Percentiles rank a stretch among this genome's conserved stretches.
These are phyloP conservation scores for Yamadazyma atmosphaerica DNA, from an alignment of 1,139 yeast species.

Conservation along the genomic window DNA sequence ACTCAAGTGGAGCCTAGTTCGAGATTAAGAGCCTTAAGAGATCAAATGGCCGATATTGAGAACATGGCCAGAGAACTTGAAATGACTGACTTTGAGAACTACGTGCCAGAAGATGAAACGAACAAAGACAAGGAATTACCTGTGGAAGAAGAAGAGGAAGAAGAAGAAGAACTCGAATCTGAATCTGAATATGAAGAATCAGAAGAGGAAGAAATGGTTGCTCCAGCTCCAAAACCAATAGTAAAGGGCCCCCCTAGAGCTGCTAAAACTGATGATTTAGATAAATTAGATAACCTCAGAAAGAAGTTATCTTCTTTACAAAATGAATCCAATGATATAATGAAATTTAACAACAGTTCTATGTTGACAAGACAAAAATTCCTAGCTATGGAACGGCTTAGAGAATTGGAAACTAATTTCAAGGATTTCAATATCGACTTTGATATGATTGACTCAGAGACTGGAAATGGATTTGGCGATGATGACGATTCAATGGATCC, in stretches of 20 bases:
- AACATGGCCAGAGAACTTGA: conserved; percentile 84
- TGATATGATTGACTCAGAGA: conserved; percentile 15
- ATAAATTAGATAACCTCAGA: conserved; percentile 52
- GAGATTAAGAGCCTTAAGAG: conserved; percentile 71
- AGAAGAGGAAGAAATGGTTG: conserved; percentile 18
- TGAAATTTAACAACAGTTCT: conserved; percentile 66
- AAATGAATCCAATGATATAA: conserved; percentile 70
- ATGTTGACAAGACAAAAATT: conserved; percentile 56
- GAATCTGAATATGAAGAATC: conserved; percentile 17
- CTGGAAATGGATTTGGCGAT: neutral
- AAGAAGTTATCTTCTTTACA: conserved; percentile 61
- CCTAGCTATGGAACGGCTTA: conserved; percentile 66
- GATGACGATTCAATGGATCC: conserved; percentile 20
- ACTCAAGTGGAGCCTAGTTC: conserved; percentile 73
- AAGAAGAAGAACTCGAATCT: conserved; percentile 16
- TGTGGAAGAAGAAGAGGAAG: conserved; percentile 18
- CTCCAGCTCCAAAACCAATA: conserved; percentile 15
- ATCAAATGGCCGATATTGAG: conserved; percentile 84
- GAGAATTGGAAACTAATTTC: conserved; percentile 61
- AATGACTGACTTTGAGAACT: conserved; percentile 70
- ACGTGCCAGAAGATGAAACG: conserved; percentile 24
- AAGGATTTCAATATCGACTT: conserved; percentile 63
- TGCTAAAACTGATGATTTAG: conserved; percentile 42
- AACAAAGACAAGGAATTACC: conserved; percentile 14
- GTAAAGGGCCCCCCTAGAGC: conserved; percentile 34